These are phyloP conservation scores for Neurospora sp. DNA, from an alignment of 495 filamentous ascomycete genomes.

Conservation along the genomic window DNA sequence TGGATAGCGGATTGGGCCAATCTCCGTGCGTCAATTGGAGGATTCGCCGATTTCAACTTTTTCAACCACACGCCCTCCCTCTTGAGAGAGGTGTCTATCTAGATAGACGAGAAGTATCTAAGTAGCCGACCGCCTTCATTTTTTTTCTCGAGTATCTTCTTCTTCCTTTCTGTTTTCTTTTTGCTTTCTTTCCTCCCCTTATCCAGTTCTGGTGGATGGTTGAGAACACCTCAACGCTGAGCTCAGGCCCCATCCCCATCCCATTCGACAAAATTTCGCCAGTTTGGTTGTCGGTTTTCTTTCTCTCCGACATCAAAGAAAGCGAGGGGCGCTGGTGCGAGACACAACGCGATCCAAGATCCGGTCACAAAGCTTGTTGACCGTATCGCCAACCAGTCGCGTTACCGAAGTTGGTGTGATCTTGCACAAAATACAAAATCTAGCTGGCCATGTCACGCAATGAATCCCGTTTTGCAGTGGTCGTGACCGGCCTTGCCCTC, in stretches of 20 bases:
- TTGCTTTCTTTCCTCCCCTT: neutral
- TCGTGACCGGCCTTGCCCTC: conserved; percentile 24
- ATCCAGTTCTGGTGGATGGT: neutral
- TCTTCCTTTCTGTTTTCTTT: neutral
- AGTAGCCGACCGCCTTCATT: neutral
- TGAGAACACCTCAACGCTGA: neutral
- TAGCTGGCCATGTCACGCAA: conserved; percentile 17
- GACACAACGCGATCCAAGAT: neutral
- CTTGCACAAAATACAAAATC: neutral
- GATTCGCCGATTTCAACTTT: neutral
- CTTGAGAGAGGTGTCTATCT: neutral
- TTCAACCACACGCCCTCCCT: neutral
- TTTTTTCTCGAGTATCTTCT: neutral
- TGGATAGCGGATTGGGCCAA: neutral
- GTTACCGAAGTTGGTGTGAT: neutral
- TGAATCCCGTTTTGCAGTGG: conserved; percentile 20
- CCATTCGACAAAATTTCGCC: neutral
- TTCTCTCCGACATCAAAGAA: neutral
- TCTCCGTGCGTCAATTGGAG: neutral
- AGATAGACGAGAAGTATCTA: neutral
- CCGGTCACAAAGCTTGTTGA: neutral
- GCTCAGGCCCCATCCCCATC: neutral
- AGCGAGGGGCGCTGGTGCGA: neutral
- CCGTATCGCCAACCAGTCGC: neutral
- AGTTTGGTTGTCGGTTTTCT: neutral